phyloP scores from a whole-genome alignment of 2,329 filamentous ascomycete species.

The Fusarium solani-melongenae region DNA sequence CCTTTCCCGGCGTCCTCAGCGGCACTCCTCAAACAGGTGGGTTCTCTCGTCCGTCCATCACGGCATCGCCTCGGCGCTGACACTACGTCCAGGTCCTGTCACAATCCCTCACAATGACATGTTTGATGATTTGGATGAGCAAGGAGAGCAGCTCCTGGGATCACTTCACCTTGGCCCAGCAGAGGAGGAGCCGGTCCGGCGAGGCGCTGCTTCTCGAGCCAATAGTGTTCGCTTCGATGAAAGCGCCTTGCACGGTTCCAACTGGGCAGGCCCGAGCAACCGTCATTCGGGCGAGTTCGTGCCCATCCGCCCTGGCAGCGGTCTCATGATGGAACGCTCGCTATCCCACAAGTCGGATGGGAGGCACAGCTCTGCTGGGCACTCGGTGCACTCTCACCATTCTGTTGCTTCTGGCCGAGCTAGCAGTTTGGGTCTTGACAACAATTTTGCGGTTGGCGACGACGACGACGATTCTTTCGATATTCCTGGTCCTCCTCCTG shows the following conservation, averaged over 20 bases:
- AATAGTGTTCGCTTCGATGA: constrained; percentile 99
- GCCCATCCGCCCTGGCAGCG: constrained; percentile 80
- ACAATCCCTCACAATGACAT: constrained; percentile 84
- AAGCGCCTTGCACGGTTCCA: constrained; percentile 87
- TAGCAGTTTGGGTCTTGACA: constrained; percentile 89
- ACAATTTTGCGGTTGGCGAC: constrained; percentile 70
- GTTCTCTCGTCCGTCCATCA: constrained; percentile 39
- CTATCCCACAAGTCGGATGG: constrained; percentile 97
- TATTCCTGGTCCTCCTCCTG: constrained; percentile 80
- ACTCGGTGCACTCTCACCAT: constrained; percentile 75
- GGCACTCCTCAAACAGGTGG: constrained; percentile 89
- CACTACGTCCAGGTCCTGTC: constrained; percentile 71
- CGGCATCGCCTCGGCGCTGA: constrained; percentile 23
- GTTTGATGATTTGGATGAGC: constrained; percentile 91
- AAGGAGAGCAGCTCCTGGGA: constrained; percentile 81
- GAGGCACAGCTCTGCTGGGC: constrained; percentile 90
- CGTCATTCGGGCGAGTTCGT: constrained; percentile 87
- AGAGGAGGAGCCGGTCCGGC: constrained; percentile 85
- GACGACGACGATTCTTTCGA: constrained; percentile 77
- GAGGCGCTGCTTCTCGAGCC: constrained; percentile 88
- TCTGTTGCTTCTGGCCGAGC: constrained; percentile 83
- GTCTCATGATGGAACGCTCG: constrained; percentile 90
- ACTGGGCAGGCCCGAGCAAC: constrained; percentile 82
- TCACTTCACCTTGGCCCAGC: constrained; percentile 83
- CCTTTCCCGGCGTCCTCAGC: constrained; percentile 86